Base-by-base conservation (phyloP, 495 filamentous ascomycete species). In the Schizothecium vesticola region DNA sequence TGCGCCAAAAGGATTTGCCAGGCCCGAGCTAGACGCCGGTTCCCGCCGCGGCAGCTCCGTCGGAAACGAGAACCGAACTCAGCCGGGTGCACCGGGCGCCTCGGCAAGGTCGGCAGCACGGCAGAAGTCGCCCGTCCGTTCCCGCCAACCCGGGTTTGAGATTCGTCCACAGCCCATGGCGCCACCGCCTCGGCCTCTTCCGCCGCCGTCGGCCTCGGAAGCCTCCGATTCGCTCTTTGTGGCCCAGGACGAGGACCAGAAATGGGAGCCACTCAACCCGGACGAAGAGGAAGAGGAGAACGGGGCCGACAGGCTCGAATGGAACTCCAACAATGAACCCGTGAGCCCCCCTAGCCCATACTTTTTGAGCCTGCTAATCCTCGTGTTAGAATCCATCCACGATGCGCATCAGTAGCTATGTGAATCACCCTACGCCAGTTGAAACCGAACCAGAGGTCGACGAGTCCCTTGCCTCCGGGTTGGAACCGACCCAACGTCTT, bases 221-320 rank as follows among this genome's bases (percentile, higher is more conserved):
- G 82, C 87, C 56, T 85, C 86, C 10, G 88, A 94, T 31, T 91
- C 90, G 61, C 84, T 97, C 3, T 97, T 97, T 71, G 85, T 96
- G 23, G 85, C 87, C 19, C 85, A 85, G 51, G 86, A 16, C 26
- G 76, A 92, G 67, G 91, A 94, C 70, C 89, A 93, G 70, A 81
- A 85, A 71, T 97, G 93, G 93, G 92, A 95, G 76, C 93, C 93
- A 3, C 83, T 88, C 43, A 88, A 91, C 64, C 86, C 89, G 22
- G 87, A 91, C 21, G 89, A 89, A 64, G 85, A 86, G 5, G 83
- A 88, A 25, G 89, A 92, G 56, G 91, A 91, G 57, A 92, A 73
- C 60, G 78, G 80, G n/a, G 76, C 75, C 56, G 76, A 74, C 7
- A 75, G 87, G 61, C 82, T 97, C 31, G 88, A 89, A 29, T 97